Conservation (phyloP, 2,329 filamentous ascomycete genomes). For the Ustilaginoidea virens region DNA sequence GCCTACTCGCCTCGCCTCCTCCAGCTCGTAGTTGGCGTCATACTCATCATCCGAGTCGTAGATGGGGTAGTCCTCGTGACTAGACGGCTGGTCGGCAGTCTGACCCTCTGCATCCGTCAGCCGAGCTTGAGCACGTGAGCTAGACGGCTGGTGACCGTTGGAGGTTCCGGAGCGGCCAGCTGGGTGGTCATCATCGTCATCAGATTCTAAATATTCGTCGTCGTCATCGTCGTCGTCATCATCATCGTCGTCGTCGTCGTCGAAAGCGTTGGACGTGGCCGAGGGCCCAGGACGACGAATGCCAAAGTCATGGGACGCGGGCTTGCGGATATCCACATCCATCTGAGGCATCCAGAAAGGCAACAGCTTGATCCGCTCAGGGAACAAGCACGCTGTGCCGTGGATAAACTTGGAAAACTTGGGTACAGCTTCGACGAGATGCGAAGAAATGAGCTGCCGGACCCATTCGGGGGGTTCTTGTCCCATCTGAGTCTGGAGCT, state of each 20-base stretch:
- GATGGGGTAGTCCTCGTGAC: slow-evolving; percentile 61
- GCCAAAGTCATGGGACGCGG: slow-evolving; percentile 74
- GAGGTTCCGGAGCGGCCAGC: slow-evolving; percentile 4
- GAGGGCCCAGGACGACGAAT: slow-evolving; percentile 69
- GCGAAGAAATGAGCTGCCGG: slow-evolving; percentile 77
- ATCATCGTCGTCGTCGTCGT: slow-evolving; percentile 46
- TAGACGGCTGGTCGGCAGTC: slow-evolving; percentile 43
- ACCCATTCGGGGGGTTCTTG: slow-evolving; percentile 97
- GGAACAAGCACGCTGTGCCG: slow-evolving; percentile 77
- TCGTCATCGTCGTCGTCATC: slow-evolving; percentile 49
- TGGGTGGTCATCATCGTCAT: slow-evolving; percentile 37
- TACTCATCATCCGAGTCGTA: slow-evolving; percentile 81
- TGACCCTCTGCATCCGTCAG: slow-evolving; percentile 66
- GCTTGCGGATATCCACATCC: slow-evolving; percentile 94
- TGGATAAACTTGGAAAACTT: slow-evolving; percentile 99
- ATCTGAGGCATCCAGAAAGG: slow-evolving; percentile 99
- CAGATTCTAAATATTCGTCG: slow-evolving; percentile 52
- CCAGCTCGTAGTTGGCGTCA: slow-evolving; percentile 57
- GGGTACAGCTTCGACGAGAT: slow-evolving; percentile 94
- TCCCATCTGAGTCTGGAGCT: slow-evolving; percentile 88
- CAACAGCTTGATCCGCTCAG: slow-evolving; percentile 71
- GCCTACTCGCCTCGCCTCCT: slow-evolving; percentile 62
- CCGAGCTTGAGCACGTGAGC: slow-evolving; percentile 25
- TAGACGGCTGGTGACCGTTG: slow-evolving; percentile 23
- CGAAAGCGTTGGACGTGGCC: slow-evolving; percentile 62